Base-by-base conservation (phyloP, 345 rosid species). In the Carallia brachiata region DNA sequence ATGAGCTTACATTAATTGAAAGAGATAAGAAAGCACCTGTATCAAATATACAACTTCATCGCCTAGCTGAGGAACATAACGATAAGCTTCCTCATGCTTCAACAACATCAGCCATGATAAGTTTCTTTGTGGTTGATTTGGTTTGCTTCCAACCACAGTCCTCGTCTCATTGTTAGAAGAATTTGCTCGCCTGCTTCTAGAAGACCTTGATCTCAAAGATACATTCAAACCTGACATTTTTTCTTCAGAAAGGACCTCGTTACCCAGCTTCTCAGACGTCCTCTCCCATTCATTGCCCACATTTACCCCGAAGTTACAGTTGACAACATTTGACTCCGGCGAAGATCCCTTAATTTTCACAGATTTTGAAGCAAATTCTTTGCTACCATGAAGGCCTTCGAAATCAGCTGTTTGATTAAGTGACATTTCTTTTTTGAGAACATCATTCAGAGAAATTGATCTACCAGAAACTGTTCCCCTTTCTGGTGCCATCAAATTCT, bases 311-410 rank as follows among this genome's bases (percentile, higher is more conserved):
- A 73, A 64, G 71, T 67, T 67, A 67, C 30, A 76, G 54, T 70
- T 79, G 62, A 66, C 67, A 34, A 73, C 66, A 72, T 75, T 70
- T 28, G 78, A 76, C 68, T 86, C 85, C 61, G 63, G 70, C 50
- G 86, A 79, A 48, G 78, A 80, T 65, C 79, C 84, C 80, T 85
- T 87, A 80, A 81, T 78, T 82, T 82, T 89, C 79, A 77, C 68
- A 66, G 96, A 86, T 50, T 74, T 73, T 39, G 62, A 72, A 37
- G 56, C 34, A 72, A 74, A 67, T 66, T 69, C 81, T 62, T 75
- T 65, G 62, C 61, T 73, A 66, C 53, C 65, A 67, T 72, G 73
- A 75, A 58, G 58, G 70, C 52, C 63, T 61, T 62, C 64, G 5
- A 70, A 63, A 77, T 74, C 82, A 81, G 57, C 63, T 47, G 54